Evolutionary conservation across 2,329 filamentous ascomycete genomes (phyloP).

Genomic region (Aureobasidium sp.): DNA sequence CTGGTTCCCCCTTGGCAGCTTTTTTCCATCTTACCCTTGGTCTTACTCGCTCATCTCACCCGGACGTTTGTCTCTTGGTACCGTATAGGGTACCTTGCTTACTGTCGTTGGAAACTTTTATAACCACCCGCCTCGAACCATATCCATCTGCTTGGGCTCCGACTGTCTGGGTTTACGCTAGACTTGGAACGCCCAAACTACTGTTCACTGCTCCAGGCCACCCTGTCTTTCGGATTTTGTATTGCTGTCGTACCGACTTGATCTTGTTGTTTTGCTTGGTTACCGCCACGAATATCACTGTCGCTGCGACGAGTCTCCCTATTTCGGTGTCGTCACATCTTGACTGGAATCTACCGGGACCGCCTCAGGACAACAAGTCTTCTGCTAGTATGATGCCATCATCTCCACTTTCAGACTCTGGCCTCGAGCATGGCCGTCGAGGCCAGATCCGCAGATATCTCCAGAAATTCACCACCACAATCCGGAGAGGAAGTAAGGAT

Average conservation of each 20-base stretch:
- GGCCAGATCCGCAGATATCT: conserved; percentile 8
- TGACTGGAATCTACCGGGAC: not conserved
- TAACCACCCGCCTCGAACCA: not conserved
- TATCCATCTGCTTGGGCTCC: conserved; percentile 3
- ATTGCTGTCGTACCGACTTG: not conserved
- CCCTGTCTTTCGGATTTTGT: not conserved
- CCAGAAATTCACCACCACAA: conserved; percentile 14
- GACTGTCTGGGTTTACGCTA: not conserved
- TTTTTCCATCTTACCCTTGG: conserved; percentile 1
- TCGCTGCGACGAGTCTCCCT: not conserved
- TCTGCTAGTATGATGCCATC: conserved; percentile 4
- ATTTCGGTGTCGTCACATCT: not conserved
- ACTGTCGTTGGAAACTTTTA: not conserved
- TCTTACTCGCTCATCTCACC: not conserved
- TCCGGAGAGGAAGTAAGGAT: conserved; percentile 14
- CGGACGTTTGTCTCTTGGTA: not conserved
- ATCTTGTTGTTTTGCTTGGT: not conserved
- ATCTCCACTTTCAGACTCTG: not conserved
- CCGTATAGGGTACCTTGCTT: conserved; percentile 3
- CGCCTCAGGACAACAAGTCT: not conserved
- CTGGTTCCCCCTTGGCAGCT: not conserved
- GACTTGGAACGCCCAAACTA: not conserved
- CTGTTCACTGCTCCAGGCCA: not conserved
- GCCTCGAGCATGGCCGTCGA: conserved; percentile 5
- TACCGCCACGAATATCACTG: not conserved